Evolutionary conservation across 1,284 basidiomycete species (phyloP), one percentile per base, ranked within the genome.

Genomic region (Calocybe gambosa): DNA sequence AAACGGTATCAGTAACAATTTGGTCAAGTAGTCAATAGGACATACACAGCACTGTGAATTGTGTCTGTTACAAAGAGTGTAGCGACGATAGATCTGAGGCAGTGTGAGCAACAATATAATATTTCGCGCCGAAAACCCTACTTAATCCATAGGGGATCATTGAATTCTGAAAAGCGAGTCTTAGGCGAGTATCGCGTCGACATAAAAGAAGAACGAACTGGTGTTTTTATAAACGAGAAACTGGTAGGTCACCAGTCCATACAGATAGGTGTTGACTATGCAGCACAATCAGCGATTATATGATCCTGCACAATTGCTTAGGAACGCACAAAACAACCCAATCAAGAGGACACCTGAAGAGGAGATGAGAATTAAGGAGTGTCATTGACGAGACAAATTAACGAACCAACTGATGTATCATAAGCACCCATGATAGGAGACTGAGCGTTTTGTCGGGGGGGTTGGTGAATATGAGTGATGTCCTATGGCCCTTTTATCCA

Each of bases 261-360:
- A 74, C 9, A 74, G 58, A 46, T 62, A 74, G 1, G 72, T 74
- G 46, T 74, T 74, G 50, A 74, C 70, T 71, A 33, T 23, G 19
- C 7, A 38, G 15, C 10, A 21, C 16, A 15, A 37, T 37, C 36
- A 34, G 38, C 10, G 18, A n/a, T n/a, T n/a, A 10, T 48, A 34
- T 50, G 19, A 49, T 29, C 21, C 23, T 1, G n/a, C 37, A 12
- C 3, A 19, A 26, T 19, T 39, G 16, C 3, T 25, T 10, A n/a
- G 12, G 39, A 18, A 54, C 55, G 25, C 42, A 70, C 67, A 64
- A 39, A 66, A 64, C 42, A 67, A 52, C 25, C 68, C 67, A 26
- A 66, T 33, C 5, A 69, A 47, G 39, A 70, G 59, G 23, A 62
- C 58, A 48, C 68, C 67, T 69, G 23, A 6, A 34, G 15, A 38